Evolutionary conservation across 2,329 filamentous ascomycete genomes (phyloP).

Genomic region (Ustulina deusta): DNA sequence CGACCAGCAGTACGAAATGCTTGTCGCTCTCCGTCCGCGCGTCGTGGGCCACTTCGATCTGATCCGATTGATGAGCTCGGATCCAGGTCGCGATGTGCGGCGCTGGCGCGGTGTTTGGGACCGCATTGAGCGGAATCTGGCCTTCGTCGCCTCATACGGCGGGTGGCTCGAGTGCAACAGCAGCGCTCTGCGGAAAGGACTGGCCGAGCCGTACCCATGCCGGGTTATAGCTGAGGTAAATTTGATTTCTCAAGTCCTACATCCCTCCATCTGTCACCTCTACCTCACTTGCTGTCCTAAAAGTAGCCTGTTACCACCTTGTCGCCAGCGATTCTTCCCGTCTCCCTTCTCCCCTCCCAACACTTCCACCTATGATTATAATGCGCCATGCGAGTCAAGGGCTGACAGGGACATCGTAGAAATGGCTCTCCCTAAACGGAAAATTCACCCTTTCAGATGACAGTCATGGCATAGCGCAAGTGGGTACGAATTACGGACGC

Average conservation of each 20-base stretch:
- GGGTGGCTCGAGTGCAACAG: constrained; percentile 93
- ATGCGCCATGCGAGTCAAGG: not conserved
- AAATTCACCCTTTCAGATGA: constrained; percentile 94
- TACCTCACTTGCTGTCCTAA: not conserved
- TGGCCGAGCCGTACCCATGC: constrained; percentile 90
- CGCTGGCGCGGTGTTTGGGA: constrained; percentile 76
- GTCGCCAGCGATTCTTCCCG: not conserved
- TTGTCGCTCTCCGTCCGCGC: constrained; percentile 75
- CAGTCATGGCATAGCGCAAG: constrained; percentile 87
- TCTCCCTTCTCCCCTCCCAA: not conserved
- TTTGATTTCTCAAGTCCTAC: constrained; percentile 32
- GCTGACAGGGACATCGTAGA: constrained; percentile 56
- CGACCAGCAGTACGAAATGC: constrained; percentile 86
- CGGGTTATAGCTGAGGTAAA: constrained; percentile 79
- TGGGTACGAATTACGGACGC: constrained; percentile 84
- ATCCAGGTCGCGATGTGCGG: constrained; percentile 72
- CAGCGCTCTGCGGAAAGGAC: constrained; percentile 86
- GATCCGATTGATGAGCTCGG: constrained; percentile 80
- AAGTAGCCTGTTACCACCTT: not conserved
- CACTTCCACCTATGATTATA: not conserved
- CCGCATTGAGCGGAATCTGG: constrained; percentile 78
- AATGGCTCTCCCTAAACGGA: constrained; percentile 79
- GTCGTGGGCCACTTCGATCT: constrained; percentile 96
- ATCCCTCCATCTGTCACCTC: constrained; percentile 18
- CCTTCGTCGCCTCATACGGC: constrained; percentile 76